Percentiles rank a stretch among this genome's conserved stretches.
Conservation (phyloP, 129 eudicot species). For the Erigeron canadensis region DNA sequence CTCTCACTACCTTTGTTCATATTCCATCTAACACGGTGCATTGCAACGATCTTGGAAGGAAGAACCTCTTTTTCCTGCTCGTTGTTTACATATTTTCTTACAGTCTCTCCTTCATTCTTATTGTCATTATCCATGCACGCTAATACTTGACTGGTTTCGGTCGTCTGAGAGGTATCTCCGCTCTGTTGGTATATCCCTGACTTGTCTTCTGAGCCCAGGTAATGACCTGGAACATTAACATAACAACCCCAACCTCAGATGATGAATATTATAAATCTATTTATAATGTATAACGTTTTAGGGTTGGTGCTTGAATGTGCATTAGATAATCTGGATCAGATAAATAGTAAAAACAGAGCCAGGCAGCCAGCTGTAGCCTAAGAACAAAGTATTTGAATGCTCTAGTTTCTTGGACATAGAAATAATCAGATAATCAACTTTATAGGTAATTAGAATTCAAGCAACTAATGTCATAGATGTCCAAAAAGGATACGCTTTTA, state of each 20-base stretch:
- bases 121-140: slow-evolving; percentile 29
- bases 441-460: not conserved
- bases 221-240: slow-evolving; percentile 37
- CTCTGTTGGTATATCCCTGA: slow-evolving; percentile 14
- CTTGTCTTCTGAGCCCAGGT: slow-evolving; percentile 22
- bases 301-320: not conserved
- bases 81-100: slow-evolving; percentile 2
- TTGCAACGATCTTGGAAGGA: slow-evolving; percentile 79
- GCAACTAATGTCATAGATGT: too few species aligned
- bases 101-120: slow-evolving; percentile 15
- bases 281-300: not conserved
- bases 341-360: not conserved
- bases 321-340: not conserved
- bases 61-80: slow-evolving; percentile 27
- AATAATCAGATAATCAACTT: not conserved
- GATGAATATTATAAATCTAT: not conserved
- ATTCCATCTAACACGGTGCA: slow-evolving; percentile 88
- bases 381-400: not conserved
- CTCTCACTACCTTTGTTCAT: slow-evolving; percentile 82
- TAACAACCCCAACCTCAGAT: slow-evolving; percentile 16
- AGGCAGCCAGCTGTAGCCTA: not conserved
- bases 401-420: not conserved
- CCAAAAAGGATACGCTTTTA: not conserved
- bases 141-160: slow-evolving; percentile 33
- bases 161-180: slow-evolving; percentile 21